Evolutionary conservation across 305 asterid species (phyloP).

Genomic region (Rubia occidens): DNA sequence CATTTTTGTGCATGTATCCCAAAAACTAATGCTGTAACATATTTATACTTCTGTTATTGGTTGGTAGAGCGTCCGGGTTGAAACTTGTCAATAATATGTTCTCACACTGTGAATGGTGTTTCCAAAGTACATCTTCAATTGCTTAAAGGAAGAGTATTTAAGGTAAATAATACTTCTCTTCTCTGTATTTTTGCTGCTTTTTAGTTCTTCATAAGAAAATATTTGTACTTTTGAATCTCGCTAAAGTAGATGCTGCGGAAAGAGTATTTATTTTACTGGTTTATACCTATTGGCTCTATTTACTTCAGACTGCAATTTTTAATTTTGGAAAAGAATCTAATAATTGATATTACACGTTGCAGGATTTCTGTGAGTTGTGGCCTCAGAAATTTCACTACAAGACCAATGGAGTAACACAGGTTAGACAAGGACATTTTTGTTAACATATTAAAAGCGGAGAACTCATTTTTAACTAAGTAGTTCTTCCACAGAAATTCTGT

Average conservation of each 20-base stretch:
- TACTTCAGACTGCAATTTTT: background rate
- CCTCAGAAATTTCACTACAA: conserved; percentile 34
- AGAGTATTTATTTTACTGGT: background rate
- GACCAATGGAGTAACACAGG: conserved; percentile 42
- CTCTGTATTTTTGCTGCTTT: conserved; percentile 2
- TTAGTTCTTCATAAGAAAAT: conserved; percentile 3
- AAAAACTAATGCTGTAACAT: conserved; percentile 1
- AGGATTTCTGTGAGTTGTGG: conserved; percentile 37
- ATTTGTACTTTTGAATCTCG: conserved; percentile 2
- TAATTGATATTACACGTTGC: conserved; percentile 7
- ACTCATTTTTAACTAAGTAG: background rate
- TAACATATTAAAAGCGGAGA: background rate
- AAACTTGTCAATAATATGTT: conserved; percentile 44
- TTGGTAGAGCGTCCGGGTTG: conserved; percentile 39
- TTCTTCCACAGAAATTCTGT: background rate
- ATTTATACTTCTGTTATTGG: conserved; percentile 11
- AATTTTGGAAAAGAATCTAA: background rate
- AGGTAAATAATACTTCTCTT: conserved; percentile 20
- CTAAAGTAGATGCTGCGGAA: background rate
- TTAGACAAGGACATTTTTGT: conserved; percentile 5
- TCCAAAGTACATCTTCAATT: conserved; percentile 39
- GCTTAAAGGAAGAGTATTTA: conserved; percentile 31
- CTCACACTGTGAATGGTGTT: conserved; percentile 45
- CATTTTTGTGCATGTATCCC: background rate
- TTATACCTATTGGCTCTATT: background rate